These are phyloP conservation scores for Eucalyptus curtisii DNA, from an alignment of 345 rosid genomes.

Conservation along the genomic window DNA sequence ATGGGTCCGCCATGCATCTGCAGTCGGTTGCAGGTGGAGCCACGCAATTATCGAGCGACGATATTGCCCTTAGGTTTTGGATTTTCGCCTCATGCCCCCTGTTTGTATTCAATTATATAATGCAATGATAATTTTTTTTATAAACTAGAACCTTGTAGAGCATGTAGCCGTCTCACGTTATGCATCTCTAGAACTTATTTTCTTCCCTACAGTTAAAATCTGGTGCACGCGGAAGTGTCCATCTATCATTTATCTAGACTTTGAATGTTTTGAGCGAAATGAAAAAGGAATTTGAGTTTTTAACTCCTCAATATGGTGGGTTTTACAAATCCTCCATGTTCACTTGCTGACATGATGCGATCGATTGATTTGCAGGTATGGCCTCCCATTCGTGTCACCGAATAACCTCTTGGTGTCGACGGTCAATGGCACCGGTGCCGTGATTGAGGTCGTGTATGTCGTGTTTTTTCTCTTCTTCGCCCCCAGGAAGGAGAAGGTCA, in stretches of 20 bases:
- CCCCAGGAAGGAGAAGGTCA: slow-evolving; percentile 57
- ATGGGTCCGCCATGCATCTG: background rate
- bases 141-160: background rate
- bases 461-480: slow-evolving; percentile 52
- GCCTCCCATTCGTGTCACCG: slow-evolving; percentile 76
- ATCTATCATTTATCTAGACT: background rate
- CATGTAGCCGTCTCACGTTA: background rate
- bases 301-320: background rate
- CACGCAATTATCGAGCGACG: no score
- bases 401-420: slow-evolving; percentile 68
- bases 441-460: slow-evolving; percentile 59
- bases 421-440: slow-evolving; percentile 69
- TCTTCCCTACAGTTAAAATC: background rate
- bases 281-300: background rate
- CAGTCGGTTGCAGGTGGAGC: no score
- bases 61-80: background rate
- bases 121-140: background rate
- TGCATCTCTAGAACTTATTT: background rate
- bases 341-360: background rate
- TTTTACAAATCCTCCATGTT: background rate
- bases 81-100: background rate
- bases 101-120: no score
- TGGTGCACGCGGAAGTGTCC: background rate
- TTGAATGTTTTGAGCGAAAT: background rate
- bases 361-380: slow-evolving; percentile 42